Base-by-base conservation (phyloP, 768 basidiomycete genomes). In the Agaricus subrufescens region DNA sequence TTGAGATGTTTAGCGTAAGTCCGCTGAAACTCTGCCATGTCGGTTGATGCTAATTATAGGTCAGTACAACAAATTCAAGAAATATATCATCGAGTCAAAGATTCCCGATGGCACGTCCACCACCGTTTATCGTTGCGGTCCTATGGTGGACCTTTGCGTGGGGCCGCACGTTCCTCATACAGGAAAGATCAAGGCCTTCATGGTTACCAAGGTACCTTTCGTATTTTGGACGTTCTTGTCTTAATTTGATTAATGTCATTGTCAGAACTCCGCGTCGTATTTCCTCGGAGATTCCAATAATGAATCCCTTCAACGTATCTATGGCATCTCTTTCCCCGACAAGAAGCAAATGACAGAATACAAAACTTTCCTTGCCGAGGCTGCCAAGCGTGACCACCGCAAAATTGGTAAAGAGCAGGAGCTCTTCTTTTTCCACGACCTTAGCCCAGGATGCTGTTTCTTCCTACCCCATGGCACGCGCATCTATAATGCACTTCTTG, bases 141-240 rank as follows among this genome's bases (percentile, higher is more conserved):
- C 97, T 40, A 94, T 99, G 88, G 86, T 99, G 54, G 97, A 99
- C 72, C 80, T 99, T 38, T 99, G 97, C 66, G 79, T 95, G 38
- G 97, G 97, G 31, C 97, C 97, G 25, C 97, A 99, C 70, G 92
- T 99, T 57, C 96, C 97, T 11, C 93, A 98, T 72, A 98, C 97
- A 2, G 95, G 95, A 44, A 90, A 86, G 66, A 98, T 99, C 77
- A 99, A 98, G 79, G 87, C 96, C 0, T 84, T 98, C 69, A 93
- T 96, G 83, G 80, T 99, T 63, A 95, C 94, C 59, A 99, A 99
- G 78, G 94, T 91, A 51, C 19, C 19, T 19, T 19, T 19, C 19
- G 19, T 7, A 63, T 58, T 19, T 5, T 7, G 39, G 10, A 9
- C 38, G 23, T 29, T 30, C 3, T 7, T n/a, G 8, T 38, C 11